Evolutionary conservation across 495 filamentous ascomycete species (phyloP), one percentile per base, ranked within the genome.

Genomic region (Saxophila tyrrhenica): DNA sequence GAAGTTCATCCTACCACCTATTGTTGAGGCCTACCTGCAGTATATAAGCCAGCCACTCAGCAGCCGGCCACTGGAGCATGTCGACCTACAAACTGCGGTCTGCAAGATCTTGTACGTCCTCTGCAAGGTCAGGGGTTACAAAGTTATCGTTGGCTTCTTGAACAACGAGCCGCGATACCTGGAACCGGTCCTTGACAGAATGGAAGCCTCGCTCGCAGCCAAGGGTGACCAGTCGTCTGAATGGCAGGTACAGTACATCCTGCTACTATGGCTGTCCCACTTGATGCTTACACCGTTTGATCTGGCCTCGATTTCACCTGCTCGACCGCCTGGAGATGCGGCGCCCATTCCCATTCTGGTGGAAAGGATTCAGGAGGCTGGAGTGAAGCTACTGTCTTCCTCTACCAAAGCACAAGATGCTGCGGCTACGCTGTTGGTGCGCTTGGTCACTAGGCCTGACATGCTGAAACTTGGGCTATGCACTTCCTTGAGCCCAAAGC

Each of bases 261-360:
- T 89, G 53, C 70, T 99, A 10, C 75, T 95, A 32, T 99, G 92
- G 92, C 75, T 99, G 7, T 90, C 87, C 1, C 94, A 97, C 68
- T 72, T 97, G 1, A 75, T 94, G 61, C 78, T 96, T n/a, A 86
- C 86, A 13, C 92, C 92, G 0, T 97, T 97, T 68, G 91, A 95
- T 60, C 73, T 99, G 49, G 74, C 81, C 19, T 87, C 84, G 8
- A 85, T 98, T 51, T 95, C 91, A 2, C 29, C 29, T 35, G 29
- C 29, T 35, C 29, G 29, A 35, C 29, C 7, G 5, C 29, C 29
- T 7, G 29, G 29, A 5, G 29, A 35, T 35, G 29, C 7, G 29
- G 13, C 29, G 13, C 7, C 13, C 29, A 35, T 35, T 13, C 29
- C 29, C 13, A 13, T 35, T 7, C 29, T 35, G 29, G 75, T 86